Evolutionary conservation across 371 early-diverging fungal species (phyloP), one percentile per base, ranked within the genome.

Genomic region (Paraphysoderma sedebokerense): DNA sequence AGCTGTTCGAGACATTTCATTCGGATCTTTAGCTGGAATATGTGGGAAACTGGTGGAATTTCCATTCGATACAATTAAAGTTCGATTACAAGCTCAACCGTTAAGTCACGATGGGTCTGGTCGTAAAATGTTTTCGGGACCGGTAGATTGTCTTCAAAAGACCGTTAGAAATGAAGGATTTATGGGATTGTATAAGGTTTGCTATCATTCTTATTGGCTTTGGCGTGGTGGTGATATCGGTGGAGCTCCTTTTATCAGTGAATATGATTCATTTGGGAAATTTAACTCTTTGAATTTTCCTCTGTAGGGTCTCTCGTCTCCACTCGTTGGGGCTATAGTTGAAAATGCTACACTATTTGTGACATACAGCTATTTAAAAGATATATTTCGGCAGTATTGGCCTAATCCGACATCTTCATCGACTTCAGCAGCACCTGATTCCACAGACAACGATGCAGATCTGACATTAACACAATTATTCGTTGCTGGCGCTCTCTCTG

Each of bases 1-100:
- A n/a, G n/a, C n/a, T n/a, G n/a, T 38, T 20, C 38, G 38, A 20
- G 38, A 34, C 13, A 7, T 26, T 1, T 20, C 26, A 3, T 56
- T 31, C 46, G 51, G 33, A 9, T 59, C 78, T 81, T 50, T 85
- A 27, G 81, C 90, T 6, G 95, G 95, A 31, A 77, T 90, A 62
- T 68, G 79, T 35, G 90, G 89, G 56, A 92, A 92, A 72, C 65
- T 86, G 50, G 81, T 91, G 46, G 95, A 96, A 61, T 89, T 83
- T 59, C 96, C 96, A 15, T 91, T 92, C 60, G 97, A 96, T 68
- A 93, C 97, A 1, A 70, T 96, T 63, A 96, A 96, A 54, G 92
- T 92, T 22, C 77, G 92, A 8, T 74, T 93, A 39, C 97, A 96
- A 57, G 79, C 87, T 1, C 85, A 85, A 58, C 82, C 89, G 0